Evolutionary conservation across 2,329 filamentous ascomycete genomes (phyloP).

Genomic region (Xylariaceae sp.): DNA sequence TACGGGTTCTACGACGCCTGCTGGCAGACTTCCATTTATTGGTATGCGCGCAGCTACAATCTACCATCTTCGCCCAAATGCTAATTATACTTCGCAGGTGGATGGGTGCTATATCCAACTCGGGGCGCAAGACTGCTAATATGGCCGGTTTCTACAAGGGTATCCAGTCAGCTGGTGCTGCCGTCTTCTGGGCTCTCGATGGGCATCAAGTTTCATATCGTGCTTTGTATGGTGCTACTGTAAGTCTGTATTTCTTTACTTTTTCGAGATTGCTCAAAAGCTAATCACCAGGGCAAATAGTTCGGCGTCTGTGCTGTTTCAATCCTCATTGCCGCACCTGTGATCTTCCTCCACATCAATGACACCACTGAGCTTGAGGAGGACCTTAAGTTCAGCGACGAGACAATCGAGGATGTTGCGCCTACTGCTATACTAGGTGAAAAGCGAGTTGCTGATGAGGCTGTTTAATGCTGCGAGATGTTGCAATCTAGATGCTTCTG

Average conservation of each 20-base stretch:
- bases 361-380: constrained; percentile 83
- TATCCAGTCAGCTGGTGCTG: constrained; percentile 85
- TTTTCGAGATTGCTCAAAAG: background rate
- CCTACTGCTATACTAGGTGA: constrained; percentile 36
- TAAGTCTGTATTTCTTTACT: constrained; percentile 36
- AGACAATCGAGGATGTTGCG: constrained; percentile 75
- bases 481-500: constrained; percentile 1
- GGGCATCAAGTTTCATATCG: constrained; percentile 66
- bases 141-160: constrained; percentile 87
- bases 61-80: constrained; percentile 67
- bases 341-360: constrained; percentile 79
- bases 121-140: constrained; percentile 88
- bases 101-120: constrained; percentile 94
- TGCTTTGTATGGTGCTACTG: constrained; percentile 69
- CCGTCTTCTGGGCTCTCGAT: constrained; percentile 76
- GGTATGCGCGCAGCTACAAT: constrained; percentile 73
- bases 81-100: constrained; percentile 58
- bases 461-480: background rate
- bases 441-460: constrained; percentile 28
- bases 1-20: constrained; percentile 67
- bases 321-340: constrained; percentile 76
- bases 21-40: constrained; percentile 92
- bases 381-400: constrained; percentile 84
- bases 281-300: constrained; percentile 12
- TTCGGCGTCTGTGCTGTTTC: constrained; percentile 54